Percentiles rank a stretch among this genome's conserved stretches.
Evolutionary conservation across 768 basidiomycete genomes (phyloP).

Genomic region (Chalciporus sphaerocephalus): DNA sequence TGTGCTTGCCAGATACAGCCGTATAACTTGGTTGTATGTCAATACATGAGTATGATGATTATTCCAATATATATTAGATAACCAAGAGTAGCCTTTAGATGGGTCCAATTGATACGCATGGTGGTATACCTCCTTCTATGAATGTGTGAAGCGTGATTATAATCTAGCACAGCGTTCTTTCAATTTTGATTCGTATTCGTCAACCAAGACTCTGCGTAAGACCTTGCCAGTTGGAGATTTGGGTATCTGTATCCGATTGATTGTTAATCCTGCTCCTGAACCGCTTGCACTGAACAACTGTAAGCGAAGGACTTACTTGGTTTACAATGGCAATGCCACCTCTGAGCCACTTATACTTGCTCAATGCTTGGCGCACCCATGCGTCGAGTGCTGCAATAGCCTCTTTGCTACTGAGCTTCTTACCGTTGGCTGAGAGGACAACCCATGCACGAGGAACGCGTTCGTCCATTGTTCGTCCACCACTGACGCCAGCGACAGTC

Average conservation of each 20-base stretch:
- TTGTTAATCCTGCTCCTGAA: neutral
- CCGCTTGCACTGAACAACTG: neutral
- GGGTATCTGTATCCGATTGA: constrained; percentile 48
- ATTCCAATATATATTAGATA: no score
- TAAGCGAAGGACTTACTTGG: constrained; percentile 41
- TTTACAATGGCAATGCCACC: constrained; percentile 67
- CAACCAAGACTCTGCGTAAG: constrained; percentile 56
- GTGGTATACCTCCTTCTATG: no score
- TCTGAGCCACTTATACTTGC: constrained; percentile 72
- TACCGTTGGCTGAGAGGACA: constrained; percentile 56
- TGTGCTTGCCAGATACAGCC: no score
- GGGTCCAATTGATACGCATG: no score
- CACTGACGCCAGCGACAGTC: constrained; percentile 69
- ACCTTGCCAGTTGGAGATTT: constrained; percentile 74
- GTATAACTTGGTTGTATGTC: no score
- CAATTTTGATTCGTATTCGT: constrained; percentile 43
- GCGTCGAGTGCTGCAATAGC: constrained; percentile 47
- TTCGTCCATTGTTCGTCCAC: constrained; percentile 68
- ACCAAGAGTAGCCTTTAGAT: no score
- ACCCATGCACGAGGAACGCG: constrained; percentile 77
- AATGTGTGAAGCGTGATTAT: constrained; percentile 9
- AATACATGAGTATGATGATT: no score
- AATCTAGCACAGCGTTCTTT: constrained; percentile 23
- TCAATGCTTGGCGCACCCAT: constrained; percentile 62
- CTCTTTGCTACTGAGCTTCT: constrained; percentile 38